Conservation (phyloP, 1,284 basidiomycete genomes). For the Trichosporon sp. region DNA sequence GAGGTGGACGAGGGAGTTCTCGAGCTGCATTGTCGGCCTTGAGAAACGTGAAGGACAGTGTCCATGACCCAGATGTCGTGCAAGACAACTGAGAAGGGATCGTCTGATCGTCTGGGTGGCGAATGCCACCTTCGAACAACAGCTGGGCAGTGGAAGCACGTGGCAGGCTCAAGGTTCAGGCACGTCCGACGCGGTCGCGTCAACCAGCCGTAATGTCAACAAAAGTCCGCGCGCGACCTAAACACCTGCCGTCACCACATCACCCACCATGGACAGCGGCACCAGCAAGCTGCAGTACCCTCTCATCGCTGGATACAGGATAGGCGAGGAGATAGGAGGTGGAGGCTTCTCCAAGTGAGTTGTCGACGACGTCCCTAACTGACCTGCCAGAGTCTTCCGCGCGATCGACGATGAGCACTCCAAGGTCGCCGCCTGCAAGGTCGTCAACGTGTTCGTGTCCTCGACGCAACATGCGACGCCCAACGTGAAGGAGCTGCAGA, state of each 20-base stretch:
- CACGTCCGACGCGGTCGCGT: slow-evolving; percentile 2
- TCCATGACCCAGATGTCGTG: too few relatives aligned
- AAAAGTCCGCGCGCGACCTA: neutral
- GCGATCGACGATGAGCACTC: slow-evolving; percentile 64
- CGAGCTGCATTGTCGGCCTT: too few relatives aligned
- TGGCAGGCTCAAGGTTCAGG: neutral
- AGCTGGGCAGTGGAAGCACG: too few relatives aligned
- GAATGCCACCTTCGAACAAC: too few relatives aligned
- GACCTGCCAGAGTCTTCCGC: slow-evolving; percentile 64
- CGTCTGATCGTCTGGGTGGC: too few relatives aligned
- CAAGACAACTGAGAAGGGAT: too few relatives aligned
- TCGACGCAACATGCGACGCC: slow-evolving; percentile 32
- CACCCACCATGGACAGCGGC: slow-evolving; percentile 15
- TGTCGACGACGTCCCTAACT: slow-evolving; percentile 3
- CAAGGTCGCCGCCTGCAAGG: slow-evolving; percentile 73
- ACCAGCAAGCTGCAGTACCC: slow-evolving; percentile 28
- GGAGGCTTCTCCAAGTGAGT: slow-evolving; percentile 76
- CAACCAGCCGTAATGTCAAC: slow-evolving; percentile 3
- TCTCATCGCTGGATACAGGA: slow-evolving; percentile 59
- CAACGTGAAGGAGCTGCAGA: slow-evolving; percentile 71
- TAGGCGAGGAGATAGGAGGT: slow-evolving; percentile 71
- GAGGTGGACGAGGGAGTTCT: too few relatives aligned
- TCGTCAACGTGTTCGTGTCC: slow-evolving; percentile 57
- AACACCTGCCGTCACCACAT: neutral
- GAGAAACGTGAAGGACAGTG: too few relatives aligned